phyloP scores from a whole-genome alignment of 345 rosid species.

The Balakata baccata region DNA sequence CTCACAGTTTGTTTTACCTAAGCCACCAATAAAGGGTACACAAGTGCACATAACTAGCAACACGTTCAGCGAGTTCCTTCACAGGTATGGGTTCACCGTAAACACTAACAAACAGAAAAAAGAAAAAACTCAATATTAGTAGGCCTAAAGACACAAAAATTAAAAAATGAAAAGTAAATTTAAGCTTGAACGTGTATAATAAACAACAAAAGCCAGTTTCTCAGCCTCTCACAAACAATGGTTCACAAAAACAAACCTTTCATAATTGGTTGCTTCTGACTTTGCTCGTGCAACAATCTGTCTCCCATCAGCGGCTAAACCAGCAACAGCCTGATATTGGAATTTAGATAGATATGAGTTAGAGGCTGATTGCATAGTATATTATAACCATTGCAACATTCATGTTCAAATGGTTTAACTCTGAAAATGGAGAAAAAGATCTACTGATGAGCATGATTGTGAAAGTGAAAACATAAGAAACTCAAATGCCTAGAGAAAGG shows the following conservation, averaged over 20 bases:
- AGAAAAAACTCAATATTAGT: not conserved
- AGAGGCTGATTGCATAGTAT: not conserved
- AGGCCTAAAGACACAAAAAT: not conserved
- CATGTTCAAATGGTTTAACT: not conserved
- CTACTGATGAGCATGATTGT: not conserved
- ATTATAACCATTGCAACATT: not conserved
- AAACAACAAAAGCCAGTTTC: not conserved
- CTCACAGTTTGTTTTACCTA: conserved; percentile 42
- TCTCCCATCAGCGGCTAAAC: conserved; percentile 97
- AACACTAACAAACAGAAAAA: conserved; percentile 38
- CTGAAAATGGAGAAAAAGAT: not conserved
- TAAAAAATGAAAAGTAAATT: not conserved
- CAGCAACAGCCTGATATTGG: conserved; percentile 80
- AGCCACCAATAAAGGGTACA: conserved; percentile 99
- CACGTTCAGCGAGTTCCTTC: conserved; percentile 91
- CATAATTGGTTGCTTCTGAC: conserved; percentile 81
- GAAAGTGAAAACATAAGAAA: not conserved
- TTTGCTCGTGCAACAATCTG: conserved; percentile 92
- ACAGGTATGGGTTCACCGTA: conserved; percentile 92
- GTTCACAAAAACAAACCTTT: conserved; percentile 45
- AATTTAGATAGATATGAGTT: not conserved
- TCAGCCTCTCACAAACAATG: not conserved
- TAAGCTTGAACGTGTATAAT: not conserved
- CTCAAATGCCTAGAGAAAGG: not conserved
- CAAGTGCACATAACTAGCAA: conserved; percentile 95